Conservation (phyloP, 768 basidiomycete species). For the Arthromyces matolae region DNA sequence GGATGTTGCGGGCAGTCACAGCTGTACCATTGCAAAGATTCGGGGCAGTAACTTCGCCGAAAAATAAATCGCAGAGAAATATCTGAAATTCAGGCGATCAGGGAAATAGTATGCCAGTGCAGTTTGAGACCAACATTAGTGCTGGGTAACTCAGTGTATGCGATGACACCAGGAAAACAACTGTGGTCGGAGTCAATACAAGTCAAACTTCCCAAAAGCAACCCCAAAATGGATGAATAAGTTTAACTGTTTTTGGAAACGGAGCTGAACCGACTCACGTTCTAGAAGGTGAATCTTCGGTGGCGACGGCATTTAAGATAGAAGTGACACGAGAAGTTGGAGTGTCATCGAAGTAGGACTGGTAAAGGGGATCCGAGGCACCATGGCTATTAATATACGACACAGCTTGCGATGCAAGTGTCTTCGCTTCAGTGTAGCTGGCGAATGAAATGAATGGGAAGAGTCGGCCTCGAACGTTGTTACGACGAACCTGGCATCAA, state of each 20-base stretch:
- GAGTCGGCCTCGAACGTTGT: neutral
- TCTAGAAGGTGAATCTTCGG: conserved; percentile 36
- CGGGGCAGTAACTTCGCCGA: conserved; percentile 36
- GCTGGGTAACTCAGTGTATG: conserved; percentile 43
- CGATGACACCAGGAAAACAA: conserved; percentile 38
- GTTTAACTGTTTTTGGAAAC: no score
- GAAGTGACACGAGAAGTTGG: conserved; percentile 31
- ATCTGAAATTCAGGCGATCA: conserved; percentile 25
- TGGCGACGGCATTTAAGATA: conserved; percentile 36
- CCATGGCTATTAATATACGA: conserved; percentile 36
- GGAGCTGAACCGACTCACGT: conserved; percentile 26
- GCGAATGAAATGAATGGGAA: neutral
- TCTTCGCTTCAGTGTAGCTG: conserved; percentile 39
- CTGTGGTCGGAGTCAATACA: conserved; percentile 37
- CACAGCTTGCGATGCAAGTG: conserved; percentile 29
- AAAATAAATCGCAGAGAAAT: conserved; percentile 47
- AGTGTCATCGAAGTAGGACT: conserved; percentile 36
- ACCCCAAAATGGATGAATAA: neutral
- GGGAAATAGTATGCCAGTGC: neutral
- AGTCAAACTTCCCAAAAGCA: conserved; percentile 28
- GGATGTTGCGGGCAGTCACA: conserved; percentile 41
- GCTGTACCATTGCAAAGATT: conserved; percentile 40
- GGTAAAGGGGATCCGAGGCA: conserved; percentile 34
- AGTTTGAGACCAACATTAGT: conserved; percentile 31
- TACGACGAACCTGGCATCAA: conserved; percentile 32